A percentile compares a stretch with the other conserved stretches of the same genome.
phyloP scores from a whole-genome alignment of 352 stramenopile species.

The Phytophthora melonis region DNA sequence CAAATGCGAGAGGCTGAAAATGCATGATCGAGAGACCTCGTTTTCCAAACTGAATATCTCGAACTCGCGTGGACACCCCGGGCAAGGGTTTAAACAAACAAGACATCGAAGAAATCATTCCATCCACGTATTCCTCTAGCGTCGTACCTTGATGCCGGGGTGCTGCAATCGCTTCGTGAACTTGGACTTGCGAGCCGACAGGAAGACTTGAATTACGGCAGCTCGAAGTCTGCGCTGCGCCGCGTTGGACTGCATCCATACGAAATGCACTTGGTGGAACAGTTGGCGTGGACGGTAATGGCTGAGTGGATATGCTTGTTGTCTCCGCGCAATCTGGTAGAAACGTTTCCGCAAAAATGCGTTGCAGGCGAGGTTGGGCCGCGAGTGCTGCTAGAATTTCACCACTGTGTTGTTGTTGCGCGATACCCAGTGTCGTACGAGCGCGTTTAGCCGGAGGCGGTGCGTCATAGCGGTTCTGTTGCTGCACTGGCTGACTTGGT shows the following conservation, averaged over 20 bases:
- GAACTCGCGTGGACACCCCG: not conserved
- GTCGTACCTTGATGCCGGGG: not conserved
- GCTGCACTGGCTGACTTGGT: not conserved
- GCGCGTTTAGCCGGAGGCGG: not conserved
- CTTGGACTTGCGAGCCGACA: not conserved
- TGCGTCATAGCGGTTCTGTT: not conserved
- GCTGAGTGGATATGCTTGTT: not conserved
- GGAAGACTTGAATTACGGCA: not conserved
- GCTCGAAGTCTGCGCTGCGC: not conserved
- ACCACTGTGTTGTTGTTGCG: slow-evolving; percentile 5
- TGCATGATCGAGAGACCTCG: not conserved
- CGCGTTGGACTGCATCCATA: not conserved
- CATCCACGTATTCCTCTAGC: not conserved
- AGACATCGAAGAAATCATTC: not conserved
- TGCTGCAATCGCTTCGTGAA: not conserved
- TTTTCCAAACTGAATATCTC: not conserved
- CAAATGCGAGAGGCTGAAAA: not conserved
- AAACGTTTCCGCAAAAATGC: not conserved
- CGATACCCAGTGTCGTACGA: not conserved
- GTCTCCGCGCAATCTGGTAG: not conserved
- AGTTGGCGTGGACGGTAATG: too few relatives aligned
- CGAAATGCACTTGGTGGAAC: not conserved
- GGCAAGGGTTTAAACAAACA: slow-evolving; percentile 1
- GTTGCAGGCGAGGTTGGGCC: not conserved
- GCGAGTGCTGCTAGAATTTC: not conserved